A percentile compares a stretch with the other conserved stretches of the same genome.
phyloP scores from a whole-genome alignment of 176 grass and related monocot genomes.

The Tillandsia leiboldiana region DNA sequence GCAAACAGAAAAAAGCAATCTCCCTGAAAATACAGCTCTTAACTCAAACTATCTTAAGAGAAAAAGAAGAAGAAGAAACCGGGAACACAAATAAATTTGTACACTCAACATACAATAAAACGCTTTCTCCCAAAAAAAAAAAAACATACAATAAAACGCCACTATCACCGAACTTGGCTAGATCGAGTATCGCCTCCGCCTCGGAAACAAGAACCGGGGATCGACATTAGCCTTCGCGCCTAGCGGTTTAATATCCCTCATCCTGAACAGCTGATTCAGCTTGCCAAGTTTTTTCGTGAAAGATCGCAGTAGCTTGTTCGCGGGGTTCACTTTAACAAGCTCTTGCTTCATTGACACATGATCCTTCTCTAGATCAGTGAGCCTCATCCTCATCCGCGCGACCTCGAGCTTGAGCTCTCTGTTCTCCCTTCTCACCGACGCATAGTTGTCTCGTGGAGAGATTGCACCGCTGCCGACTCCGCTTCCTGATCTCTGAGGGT shows the following conservation, averaged over 20 bases:
- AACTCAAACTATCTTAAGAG: constrained; percentile 11
- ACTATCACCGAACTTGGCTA: constrained; percentile 13
- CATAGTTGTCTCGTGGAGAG: constrained; percentile 92
- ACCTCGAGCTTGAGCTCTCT: constrained; percentile 90
- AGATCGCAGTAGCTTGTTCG: constrained; percentile 61
- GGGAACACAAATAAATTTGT: constrained; percentile 2
- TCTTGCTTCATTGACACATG: constrained; percentile 90
- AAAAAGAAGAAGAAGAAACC: not conserved
- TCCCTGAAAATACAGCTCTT: no score
- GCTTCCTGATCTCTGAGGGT: constrained; percentile 53
- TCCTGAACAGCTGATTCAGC: constrained; percentile 28
- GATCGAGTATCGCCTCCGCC: constrained; percentile 30
- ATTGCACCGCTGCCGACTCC: constrained; percentile 75
- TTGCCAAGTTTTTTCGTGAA: constrained; percentile 64
- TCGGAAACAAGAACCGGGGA: constrained; percentile 27
- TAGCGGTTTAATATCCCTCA: constrained; percentile 27
- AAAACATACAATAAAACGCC: constrained; percentile 6
- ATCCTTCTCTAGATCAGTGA: constrained; percentile 95
- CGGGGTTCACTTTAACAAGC: constrained; percentile 59
- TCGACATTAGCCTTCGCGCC: constrained; percentile 19
- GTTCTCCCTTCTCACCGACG: constrained; percentile 88
- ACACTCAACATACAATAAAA: constrained; percentile 10
- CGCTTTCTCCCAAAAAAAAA: no score
- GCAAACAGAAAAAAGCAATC: no score
- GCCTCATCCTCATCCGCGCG: constrained; percentile 81